Percentiles rank a stretch among this genome's conserved stretches.
Evolutionary conservation across 495 filamentous ascomycete species (phyloP).

Genomic region (Aspergillus funiculosus): DNA sequence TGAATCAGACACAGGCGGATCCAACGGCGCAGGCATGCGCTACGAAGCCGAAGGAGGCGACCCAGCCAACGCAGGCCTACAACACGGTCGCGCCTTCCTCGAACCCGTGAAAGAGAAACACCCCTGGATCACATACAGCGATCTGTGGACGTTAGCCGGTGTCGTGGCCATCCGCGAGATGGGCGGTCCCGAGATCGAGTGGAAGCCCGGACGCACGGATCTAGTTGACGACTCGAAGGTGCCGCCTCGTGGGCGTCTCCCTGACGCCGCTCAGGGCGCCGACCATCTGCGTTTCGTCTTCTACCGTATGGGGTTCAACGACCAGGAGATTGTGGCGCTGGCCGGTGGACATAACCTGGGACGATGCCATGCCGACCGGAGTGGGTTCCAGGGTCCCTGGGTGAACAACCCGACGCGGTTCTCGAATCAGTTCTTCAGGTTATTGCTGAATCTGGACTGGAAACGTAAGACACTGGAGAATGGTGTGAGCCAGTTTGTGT

Average conservation of each 20-base stretch:
- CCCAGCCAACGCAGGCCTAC: slow-evolving; percentile 57
- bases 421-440: slow-evolving; percentile 56
- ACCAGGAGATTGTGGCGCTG: slow-evolving; percentile 59
- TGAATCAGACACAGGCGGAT: slow-evolving; percentile 53
- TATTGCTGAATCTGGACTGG: slow-evolving; percentile 52
- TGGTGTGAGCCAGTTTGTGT: slow-evolving; percentile 54
- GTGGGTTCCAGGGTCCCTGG: slow-evolving; percentile 58
- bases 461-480: slow-evolving; percentile 45
- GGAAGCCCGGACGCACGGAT: slow-evolving; percentile 54
- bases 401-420: slow-evolving; percentile 60
- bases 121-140: slow-evolving; percentile 59
- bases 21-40: slow-evolving; percentile 60
- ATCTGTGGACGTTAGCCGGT: slow-evolving; percentile 57
- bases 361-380: slow-evolving; percentile 55
- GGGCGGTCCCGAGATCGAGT: slow-evolving; percentile 51
- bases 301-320: slow-evolving; percentile 59
- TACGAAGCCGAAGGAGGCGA: slow-evolving; percentile 60
- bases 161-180: slow-evolving; percentile 53
- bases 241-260: slow-evolving; percentile 51
- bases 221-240: slow-evolving; percentile 52
- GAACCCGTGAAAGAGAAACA: slow-evolving; percentile 53
- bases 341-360: slow-evolving; percentile 57
- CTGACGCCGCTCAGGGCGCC: slow-evolving; percentile 53
- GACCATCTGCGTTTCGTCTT: slow-evolving; percentile 56
- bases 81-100: slow-evolving; percentile 57